These are phyloP conservation scores for Claviceps pazoutovae DNA, from an alignment of 2,329 filamentous ascomycete species.

Conservation along the genomic window DNA sequence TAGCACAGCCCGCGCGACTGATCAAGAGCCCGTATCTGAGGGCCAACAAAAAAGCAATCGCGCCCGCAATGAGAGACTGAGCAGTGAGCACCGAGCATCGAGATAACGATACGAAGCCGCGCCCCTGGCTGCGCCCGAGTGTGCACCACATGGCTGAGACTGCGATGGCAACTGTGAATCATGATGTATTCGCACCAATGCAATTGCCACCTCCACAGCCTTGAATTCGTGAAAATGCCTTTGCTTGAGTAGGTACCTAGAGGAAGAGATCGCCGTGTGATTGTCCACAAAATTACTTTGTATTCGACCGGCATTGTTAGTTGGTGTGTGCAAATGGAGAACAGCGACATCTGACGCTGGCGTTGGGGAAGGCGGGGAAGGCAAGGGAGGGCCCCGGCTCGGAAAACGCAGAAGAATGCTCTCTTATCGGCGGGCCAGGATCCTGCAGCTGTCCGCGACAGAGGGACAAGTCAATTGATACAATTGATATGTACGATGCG, in stretches of 20 bases:
- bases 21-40: neutral
- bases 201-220: too few species aligned
- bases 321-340: neutral
- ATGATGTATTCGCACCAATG: too few species aligned
- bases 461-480: neutral
- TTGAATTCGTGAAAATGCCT: too few species aligned
- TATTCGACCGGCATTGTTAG: neutral
- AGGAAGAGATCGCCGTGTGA: too few species aligned
- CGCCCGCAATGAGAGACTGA: neutral
- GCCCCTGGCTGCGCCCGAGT: neutral
- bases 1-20: neutral
- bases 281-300: too few species aligned
- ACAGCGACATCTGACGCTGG: neutral
- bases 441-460: neutral
- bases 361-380: neutral
- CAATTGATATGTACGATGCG: neutral
- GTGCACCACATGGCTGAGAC: neutral
- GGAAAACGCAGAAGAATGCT: neutral
- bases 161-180: neutral
- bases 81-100: neutral
- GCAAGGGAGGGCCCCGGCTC: neutral
- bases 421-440: conserved; percentile 4
- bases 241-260: too few species aligned
- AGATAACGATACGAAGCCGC: neutral
- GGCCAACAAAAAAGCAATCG: neutral